Percentiles rank a stretch among this genome's conserved stretches.
phyloP scores from a whole-genome alignment of 2,329 filamentous ascomycete genomes.

The Trichophyton simii region DNA sequence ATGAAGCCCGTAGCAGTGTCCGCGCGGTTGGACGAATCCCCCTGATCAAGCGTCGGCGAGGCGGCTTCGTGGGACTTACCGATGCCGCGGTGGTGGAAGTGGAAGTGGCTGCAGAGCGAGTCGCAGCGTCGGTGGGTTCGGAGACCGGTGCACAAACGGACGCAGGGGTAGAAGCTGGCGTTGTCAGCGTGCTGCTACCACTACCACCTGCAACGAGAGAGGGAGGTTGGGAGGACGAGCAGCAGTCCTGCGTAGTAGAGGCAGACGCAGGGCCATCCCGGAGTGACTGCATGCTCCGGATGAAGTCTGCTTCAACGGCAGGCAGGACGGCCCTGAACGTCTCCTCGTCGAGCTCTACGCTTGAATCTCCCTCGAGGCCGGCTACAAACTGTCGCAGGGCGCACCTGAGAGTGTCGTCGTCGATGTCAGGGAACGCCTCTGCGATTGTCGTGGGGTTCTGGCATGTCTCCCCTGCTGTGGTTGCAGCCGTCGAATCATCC shows the following conservation, averaged over 20 bases:
- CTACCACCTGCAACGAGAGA: not conserved
- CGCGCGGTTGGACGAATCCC: constrained; percentile 15
- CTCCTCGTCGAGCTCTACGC: constrained; percentile 7
- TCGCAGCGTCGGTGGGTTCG: not conserved
- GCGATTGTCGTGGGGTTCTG: constrained; percentile 35
- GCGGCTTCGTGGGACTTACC: not conserved
- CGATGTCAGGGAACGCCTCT: constrained; percentile 38
- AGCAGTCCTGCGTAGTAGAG: not conserved
- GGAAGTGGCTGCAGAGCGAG: too few relatives aligned
- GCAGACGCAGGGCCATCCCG: constrained; percentile 27
- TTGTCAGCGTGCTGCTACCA: not conserved
- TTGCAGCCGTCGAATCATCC: not conserved
- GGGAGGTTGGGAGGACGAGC: constrained; percentile 11
- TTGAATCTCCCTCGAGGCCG: constrained; percentile 18
- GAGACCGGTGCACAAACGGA: not conserved
- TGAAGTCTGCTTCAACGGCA: constrained; percentile 42
- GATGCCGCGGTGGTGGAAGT: too few relatives aligned
- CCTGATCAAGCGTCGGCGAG: constrained; percentile 13
- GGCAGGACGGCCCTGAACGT: constrained; percentile 42
- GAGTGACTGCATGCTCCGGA: constrained; percentile 41
- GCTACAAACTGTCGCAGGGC: constrained; percentile 42
- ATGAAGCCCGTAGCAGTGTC: constrained; percentile 21
- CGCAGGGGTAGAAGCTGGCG: not conserved
- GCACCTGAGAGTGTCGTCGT: constrained; percentile 40
- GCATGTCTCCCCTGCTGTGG: constrained; percentile 14